Conservation (phyloP, 176 grass and related monocot species). For the Aegilops speltoides region DNA sequence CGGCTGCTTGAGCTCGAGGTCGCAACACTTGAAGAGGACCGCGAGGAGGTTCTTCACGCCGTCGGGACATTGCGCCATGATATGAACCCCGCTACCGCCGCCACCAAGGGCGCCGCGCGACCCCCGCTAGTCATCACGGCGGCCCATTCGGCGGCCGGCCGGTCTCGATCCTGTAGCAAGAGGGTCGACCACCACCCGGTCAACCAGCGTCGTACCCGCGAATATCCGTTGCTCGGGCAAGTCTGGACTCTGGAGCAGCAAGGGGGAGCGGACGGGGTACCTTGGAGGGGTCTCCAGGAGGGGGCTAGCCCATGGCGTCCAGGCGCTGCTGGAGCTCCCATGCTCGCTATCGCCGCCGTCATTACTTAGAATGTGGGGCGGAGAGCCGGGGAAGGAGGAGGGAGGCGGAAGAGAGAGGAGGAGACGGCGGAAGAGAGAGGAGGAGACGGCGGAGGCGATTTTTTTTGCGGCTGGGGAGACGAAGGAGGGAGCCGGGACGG, state of each 20-base stretch:
- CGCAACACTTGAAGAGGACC: slow-evolving; percentile 68
- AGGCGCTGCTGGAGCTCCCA: too few species aligned
- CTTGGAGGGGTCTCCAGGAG: not conserved
- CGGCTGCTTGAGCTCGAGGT: slow-evolving; percentile 71
- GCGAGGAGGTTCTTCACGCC: slow-evolving; percentile 64
- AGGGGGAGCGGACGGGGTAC: not conserved
- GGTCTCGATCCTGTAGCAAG: not conserved
- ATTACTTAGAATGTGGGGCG: too few species aligned
- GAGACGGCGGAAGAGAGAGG: too few species aligned
- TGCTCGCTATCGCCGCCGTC: too few species aligned
- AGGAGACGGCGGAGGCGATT: too few species aligned
- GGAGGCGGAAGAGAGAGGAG: too few species aligned
- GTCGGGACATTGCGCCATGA: slow-evolving; percentile 91
- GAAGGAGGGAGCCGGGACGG: too few species aligned
- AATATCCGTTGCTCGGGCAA: not conserved
- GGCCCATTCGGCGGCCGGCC: not conserved
- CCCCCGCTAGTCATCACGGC: slow-evolving; percentile 2
- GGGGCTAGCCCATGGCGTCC: too few species aligned
- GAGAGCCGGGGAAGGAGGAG: too few species aligned
- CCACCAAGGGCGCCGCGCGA: not conserved
- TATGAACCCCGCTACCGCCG: slow-evolving; percentile 22
- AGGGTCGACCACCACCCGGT: not conserved
- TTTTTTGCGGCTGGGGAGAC: too few species aligned
- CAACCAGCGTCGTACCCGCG: not conserved
- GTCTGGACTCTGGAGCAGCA: too few species aligned